Evolutionary conservation across 169 alveolate species (phyloP).

Genomic region (Eimeria falciformis): DNA sequence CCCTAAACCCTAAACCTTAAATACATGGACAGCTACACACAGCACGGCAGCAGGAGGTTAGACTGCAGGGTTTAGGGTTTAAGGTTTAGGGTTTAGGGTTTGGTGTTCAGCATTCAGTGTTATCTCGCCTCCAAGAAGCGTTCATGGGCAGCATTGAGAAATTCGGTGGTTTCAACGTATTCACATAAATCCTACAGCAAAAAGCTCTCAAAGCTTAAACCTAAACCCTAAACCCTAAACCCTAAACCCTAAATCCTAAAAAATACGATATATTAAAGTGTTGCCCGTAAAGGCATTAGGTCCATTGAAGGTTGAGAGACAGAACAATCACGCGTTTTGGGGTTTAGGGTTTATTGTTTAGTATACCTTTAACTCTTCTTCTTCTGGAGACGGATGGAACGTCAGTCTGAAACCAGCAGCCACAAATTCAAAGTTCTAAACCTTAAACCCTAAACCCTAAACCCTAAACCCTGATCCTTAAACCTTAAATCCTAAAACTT

Average conservation of each 20-base stretch:
- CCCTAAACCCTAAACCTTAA: conserved; percentile 27
- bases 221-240: conserved; percentile 39
- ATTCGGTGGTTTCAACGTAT: conserved; percentile 16
- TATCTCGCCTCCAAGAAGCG: conserved; percentile 37
- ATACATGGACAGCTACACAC: not conserved
- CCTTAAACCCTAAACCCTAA: not conserved
- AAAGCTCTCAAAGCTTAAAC: not conserved
- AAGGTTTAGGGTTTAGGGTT: conserved; percentile 35
- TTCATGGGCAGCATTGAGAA: conserved; percentile 21
- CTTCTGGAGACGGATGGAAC: not conserved
- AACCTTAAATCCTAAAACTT: not conserved
- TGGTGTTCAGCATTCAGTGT: no score
- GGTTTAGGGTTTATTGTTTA: not conserved
- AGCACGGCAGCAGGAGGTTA: not conserved
- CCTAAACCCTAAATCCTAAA: conserved; percentile 10
- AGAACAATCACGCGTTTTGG: not conserved
- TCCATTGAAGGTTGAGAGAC: not conserved
- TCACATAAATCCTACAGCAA: conserved; percentile 3
- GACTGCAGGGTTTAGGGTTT: not conserved
- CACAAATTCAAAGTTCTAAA: not conserved
- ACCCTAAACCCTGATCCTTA: conserved; percentile 4
- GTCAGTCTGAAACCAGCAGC: not conserved
- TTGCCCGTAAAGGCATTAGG: not conserved
- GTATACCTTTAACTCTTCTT: conserved; percentile 31
- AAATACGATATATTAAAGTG: not conserved